Percentiles rank a stretch among this genome's conserved stretches.
Conservation (phyloP, 805 yeast species). For the Candida chauliodis region DNA sequence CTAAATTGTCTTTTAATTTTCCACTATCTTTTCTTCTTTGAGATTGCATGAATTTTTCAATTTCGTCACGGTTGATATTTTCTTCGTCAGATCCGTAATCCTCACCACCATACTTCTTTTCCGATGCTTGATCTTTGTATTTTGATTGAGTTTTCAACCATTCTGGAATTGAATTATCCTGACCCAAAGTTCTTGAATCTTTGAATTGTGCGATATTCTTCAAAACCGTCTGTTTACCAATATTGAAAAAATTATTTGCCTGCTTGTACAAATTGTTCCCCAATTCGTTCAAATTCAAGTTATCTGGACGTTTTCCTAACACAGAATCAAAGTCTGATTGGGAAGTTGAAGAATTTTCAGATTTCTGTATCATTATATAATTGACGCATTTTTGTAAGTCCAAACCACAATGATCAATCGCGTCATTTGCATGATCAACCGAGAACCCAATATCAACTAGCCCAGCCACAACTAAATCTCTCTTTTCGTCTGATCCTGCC, state of each 20-base stretch:
- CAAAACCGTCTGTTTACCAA: conserved; percentile 58
- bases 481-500: conserved; percentile 13
- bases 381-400: conserved; percentile 66
- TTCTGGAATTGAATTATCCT: conserved; percentile 46
- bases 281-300: conserved; percentile 45
- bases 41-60: conserved; percentile 32
- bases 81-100: conserved; percentile 49
- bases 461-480: conserved; percentile 58
- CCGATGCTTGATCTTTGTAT: conserved; percentile 41
- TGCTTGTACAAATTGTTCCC: conserved; percentile 54
- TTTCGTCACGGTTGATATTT: conserved; percentile 41
- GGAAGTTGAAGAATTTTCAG: conserved; percentile 17
- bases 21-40: conserved; percentile 36
- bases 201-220: conserved; percentile 62
- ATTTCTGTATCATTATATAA: conserved; percentile 48
- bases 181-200: conserved; percentile 18
- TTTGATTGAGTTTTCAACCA: conserved; percentile 68
- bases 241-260: conserved; percentile 56
- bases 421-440: conserved; percentile 54
- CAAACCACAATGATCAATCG: conserved; percentile 55
- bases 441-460: conserved; percentile 79
- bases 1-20: conserved; percentile 24
- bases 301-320: conserved; percentile 9
- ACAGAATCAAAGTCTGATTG: conserved; percentile 1
- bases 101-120: conserved; percentile 29